Conservation (phyloP, 257 asterid species). For the Cinchona pubescens region DNA sequence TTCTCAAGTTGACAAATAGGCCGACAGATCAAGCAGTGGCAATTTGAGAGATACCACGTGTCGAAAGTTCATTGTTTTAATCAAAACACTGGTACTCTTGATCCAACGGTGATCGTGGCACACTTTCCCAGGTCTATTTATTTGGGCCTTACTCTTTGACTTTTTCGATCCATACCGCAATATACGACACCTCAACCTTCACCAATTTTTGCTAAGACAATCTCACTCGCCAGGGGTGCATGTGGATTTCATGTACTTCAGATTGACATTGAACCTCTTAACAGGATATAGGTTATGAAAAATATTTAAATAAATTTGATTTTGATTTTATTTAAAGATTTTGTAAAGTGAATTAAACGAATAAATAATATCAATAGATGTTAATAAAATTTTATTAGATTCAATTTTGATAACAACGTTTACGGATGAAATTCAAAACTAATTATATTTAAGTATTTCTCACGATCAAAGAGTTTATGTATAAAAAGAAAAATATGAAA, state of each 20-base stretch:
- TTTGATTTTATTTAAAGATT: too few species aligned
- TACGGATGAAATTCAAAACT: too few species aligned
- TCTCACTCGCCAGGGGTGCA: conserved; percentile 14
- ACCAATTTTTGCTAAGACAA: not conserved
- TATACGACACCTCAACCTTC: conserved; percentile 5
- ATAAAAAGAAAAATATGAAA: too few species aligned
- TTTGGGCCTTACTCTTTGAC: conserved; percentile 34
- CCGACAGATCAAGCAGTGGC: not conserved
- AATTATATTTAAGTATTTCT: too few species aligned
- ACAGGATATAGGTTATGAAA: too few species aligned
- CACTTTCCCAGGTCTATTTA: conserved; percentile 30
- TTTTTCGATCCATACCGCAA: conserved; percentile 12
- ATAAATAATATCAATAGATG: too few species aligned
- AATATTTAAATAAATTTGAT: too few species aligned
- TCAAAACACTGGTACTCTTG: conserved; percentile 12
- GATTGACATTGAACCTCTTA: too few species aligned
- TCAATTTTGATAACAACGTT: too few species aligned
- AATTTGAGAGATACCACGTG: conserved; percentile 23
- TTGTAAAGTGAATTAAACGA: too few species aligned
- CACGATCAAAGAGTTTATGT: too few species aligned
- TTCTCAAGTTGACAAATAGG: conserved; percentile 20
- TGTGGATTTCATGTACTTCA: conserved; percentile 1
- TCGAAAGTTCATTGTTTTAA: not conserved
- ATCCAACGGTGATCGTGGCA: conserved; percentile 37
- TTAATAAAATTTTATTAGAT: too few species aligned